A percentile compares a stretch with the other conserved stretches of the same genome.
Conservation (phyloP, 2,329 filamentous ascomycete species). For the Trichothecium sympodiale region DNA sequence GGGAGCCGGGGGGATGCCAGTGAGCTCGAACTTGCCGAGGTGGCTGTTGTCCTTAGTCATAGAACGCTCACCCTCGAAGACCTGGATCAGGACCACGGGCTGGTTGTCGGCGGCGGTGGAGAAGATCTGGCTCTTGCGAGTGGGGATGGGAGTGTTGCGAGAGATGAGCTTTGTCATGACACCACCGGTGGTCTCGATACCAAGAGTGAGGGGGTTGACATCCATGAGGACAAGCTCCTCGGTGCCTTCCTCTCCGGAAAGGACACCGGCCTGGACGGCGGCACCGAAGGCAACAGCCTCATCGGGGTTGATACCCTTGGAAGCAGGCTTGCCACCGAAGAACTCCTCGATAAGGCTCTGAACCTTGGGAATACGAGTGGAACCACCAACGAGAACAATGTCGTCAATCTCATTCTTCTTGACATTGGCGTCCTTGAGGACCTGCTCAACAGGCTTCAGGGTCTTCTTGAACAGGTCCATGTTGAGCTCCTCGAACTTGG, state of each 20-base stretch:
- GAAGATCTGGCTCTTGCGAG: slow-evolving; percentile 96
- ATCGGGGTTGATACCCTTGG: slow-evolving; percentile 99
- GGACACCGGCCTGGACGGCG: slow-evolving; percentile 90
- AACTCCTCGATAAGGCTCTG: slow-evolving; percentile 89
- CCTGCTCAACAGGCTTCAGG: slow-evolving; percentile 96
- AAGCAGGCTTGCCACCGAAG: slow-evolving; percentile 91
- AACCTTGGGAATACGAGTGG: slow-evolving; percentile 98
- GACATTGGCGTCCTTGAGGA: slow-evolving; percentile 94
- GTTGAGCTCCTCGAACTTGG: slow-evolving; percentile 99
- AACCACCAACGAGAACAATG: slow-evolving; percentile 96
- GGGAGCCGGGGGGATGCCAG: slow-evolving; percentile 86
- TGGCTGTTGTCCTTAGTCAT: slow-evolving; percentile 97
- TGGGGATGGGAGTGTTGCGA: slow-evolving; percentile 89
- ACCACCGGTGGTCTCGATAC: slow-evolving; percentile 94
- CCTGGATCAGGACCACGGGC: slow-evolving; percentile 88
- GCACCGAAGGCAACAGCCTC: slow-evolving; percentile 98
- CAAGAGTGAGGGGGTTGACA: slow-evolving; percentile 89
- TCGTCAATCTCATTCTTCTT: slow-evolving; percentile 93
- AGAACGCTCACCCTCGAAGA: slow-evolving; percentile 86
- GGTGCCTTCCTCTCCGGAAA: slow-evolving; percentile 78
- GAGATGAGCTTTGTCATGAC: slow-evolving; percentile 97
- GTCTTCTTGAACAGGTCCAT: slow-evolving; percentile 99
- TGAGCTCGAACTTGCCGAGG: slow-evolving; percentile 97
- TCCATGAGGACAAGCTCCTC: slow-evolving; percentile 86
- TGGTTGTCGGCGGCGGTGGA: slow-evolving; percentile 95